Evolutionary conservation across 257 asterid species (phyloP).

Genomic region (Verbascum thapsus): DNA sequence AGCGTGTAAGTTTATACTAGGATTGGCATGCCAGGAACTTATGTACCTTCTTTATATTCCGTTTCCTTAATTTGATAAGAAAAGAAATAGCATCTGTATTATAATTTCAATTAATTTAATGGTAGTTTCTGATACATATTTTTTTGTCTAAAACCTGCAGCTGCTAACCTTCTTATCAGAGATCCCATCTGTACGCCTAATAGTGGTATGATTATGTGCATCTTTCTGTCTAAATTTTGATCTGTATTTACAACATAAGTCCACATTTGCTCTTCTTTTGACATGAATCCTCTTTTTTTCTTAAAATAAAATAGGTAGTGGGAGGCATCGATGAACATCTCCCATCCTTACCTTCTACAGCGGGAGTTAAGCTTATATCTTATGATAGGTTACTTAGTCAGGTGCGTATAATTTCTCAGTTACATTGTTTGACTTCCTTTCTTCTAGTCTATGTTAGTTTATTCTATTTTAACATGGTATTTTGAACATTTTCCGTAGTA

Average conservation of each 20-base stretch:
- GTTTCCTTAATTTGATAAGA: slow-evolving; percentile 16
- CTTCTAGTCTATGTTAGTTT: slow-evolving; percentile 2
- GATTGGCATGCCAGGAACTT: slow-evolving; percentile 17
- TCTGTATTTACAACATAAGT: slow-evolving; percentile 18
- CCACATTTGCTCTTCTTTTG: slow-evolving; percentile 12
- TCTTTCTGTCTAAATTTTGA: slow-evolving; percentile 17
- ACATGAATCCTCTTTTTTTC: slow-evolving; percentile 23
- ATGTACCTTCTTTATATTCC: not conserved
- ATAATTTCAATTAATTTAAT: slow-evolving; percentile 4
- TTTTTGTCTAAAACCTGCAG: slow-evolving; percentile 46
- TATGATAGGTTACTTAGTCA: slow-evolving; percentile 67
- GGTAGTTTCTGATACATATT: slow-evolving; percentile 23
- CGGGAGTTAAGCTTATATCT: slow-evolving; percentile 75
- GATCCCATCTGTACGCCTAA: slow-evolving; percentile 72
- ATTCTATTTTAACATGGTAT: not conserved
- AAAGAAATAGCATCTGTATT: slow-evolving; percentile 13
- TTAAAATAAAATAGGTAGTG: slow-evolving; percentile 62
- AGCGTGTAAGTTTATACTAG: not conserved
- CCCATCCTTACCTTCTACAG: slow-evolving; percentile 79
- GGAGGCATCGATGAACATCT: slow-evolving; percentile 90
- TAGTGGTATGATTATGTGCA: slow-evolving; percentile 70
- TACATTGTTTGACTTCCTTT: slow-evolving; percentile 4
- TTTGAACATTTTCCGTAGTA: slow-evolving; percentile 4
- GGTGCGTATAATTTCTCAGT: slow-evolving; percentile 48
- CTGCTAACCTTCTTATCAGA: slow-evolving; percentile 81